Conservation (phyloP, 805 yeast genomes). For the Myxozyma melibiosi region DNA sequence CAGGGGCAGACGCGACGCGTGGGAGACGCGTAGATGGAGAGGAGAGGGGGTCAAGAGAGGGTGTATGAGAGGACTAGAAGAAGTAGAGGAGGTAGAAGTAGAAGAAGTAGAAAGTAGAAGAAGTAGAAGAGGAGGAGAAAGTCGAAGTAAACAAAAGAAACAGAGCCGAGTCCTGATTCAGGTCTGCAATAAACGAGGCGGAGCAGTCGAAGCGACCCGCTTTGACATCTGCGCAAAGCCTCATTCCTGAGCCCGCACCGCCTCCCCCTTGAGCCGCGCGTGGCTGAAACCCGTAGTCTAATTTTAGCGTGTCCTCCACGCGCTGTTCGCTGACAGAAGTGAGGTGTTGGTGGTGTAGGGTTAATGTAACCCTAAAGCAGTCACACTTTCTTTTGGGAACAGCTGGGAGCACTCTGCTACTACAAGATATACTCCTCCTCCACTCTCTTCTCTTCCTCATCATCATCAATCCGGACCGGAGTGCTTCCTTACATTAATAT, state of each 20-base stretch:
- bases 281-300: background rate
- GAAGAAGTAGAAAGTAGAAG: background rate
- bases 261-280: slow-evolving; percentile 6
- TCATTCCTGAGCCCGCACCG: background rate
- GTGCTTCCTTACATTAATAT: slow-evolving; percentile 55
- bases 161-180: background rate
- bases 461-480: slow-evolving; percentile 66
- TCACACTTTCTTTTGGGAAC: background rate
- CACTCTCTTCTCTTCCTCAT: background rate
- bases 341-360: background rate
- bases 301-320: background rate
- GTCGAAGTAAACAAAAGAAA: background rate
- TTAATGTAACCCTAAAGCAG: slow-evolving; percentile 5
- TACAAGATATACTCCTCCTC: background rate
- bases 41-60: background rate
- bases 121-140: background rate
- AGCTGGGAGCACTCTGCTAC: background rate
- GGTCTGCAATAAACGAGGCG: background rate
- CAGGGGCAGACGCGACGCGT: background rate
- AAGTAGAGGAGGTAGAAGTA: background rate
- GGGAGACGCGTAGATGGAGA: background rate
- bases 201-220: background rate
- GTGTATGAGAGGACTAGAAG: background rate
- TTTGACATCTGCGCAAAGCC: background rate
- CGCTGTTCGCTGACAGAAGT: too few relatives aligned